Base-by-base conservation (phyloP, 257 asterid species). In the Ilex aquifolium region DNA sequence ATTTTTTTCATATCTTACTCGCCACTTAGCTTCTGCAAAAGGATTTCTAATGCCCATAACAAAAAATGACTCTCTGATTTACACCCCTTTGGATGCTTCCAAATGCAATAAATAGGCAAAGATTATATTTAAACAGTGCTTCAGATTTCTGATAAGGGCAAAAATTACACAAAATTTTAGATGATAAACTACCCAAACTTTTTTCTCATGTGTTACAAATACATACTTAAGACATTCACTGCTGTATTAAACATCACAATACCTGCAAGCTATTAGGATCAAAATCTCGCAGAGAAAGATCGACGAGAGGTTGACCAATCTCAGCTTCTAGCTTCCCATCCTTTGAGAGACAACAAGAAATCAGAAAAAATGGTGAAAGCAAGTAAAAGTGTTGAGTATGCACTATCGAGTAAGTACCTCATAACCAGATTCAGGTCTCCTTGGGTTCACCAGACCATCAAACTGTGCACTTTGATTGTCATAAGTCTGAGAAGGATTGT, bases 211-310 rank as follows among this genome's bases (percentile, higher is more conserved):
- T 4, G 42, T 4, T 4, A 4, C 42, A 8, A 36, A 36, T 36
- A 36, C 8, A 36, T 36, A 8, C 1, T 21, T 21, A 21, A 21
- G 27, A 21, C 42, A 36, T 36, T 36, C 42, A 36, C 7, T 29
- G 4, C 15, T 53, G 57, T 17, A 15, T 14, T 51, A 57, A 61
- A 59, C 54, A 36, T 61, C 63, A 32, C 61, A 56, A 59, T 79
- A 88, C 95, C 97, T 90, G 95, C 75, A 90, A 82, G 77, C 81
- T 59, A 64, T 59, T 78, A 66, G 80, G 79, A 80, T 88, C 95
- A 73, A 90, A 83, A 51, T 76, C 85, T 76, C 44, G 87, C 67
- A 70, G 63, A 62, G 90, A 40, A 74, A 69, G 70, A 70, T 86
- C 95, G 52, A 78, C 69, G 15, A 71, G 82, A 64, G 94, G 90